Conservation (phyloP, 106 monocot species). For the Iris macrosiphon region DNA sequence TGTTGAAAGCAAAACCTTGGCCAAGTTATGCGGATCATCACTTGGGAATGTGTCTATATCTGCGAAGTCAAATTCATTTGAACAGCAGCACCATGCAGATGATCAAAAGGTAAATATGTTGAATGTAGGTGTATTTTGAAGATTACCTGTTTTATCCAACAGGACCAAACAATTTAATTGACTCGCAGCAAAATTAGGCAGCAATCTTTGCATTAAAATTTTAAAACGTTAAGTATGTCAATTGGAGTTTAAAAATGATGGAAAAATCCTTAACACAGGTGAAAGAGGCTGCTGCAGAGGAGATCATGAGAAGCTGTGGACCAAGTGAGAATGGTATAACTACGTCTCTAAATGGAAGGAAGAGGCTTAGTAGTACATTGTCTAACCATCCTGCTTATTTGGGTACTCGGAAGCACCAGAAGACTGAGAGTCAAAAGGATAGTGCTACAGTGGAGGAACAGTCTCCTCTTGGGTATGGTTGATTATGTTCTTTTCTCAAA, state of each 20-base stretch:
- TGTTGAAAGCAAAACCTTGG: background rate
- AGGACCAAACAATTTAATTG: too few species aligned
- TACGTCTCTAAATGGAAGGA: constrained; percentile 18
- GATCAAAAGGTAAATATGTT: too few species aligned
- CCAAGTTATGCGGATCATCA: background rate
- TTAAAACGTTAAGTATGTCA: background rate
- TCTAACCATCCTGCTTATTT: constrained; percentile 16
- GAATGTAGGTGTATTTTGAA: too few species aligned
- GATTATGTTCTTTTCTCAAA: background rate
- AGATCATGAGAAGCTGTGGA: background rate
- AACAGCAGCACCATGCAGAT: too few species aligned
- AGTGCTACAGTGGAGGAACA: constrained; percentile 7
- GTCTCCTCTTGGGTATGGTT: constrained; percentile 16
- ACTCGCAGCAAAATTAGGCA: background rate
- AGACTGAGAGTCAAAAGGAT: constrained; percentile 19
- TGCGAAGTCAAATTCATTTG: too few species aligned
- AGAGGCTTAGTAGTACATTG: constrained; percentile 23
- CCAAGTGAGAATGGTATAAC: background rate
- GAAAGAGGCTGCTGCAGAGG: constrained; percentile 7
- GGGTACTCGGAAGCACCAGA: constrained; percentile 18
- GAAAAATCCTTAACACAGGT: background rate
- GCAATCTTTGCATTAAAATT: constrained; percentile 3
- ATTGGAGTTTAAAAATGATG: background rate
- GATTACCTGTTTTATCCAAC: too few species aligned
- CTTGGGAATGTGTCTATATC: too few species aligned